Base-by-base conservation (phyloP, 1,284 basidiomycete genomes). In the Ganoderma sinense region DNA sequence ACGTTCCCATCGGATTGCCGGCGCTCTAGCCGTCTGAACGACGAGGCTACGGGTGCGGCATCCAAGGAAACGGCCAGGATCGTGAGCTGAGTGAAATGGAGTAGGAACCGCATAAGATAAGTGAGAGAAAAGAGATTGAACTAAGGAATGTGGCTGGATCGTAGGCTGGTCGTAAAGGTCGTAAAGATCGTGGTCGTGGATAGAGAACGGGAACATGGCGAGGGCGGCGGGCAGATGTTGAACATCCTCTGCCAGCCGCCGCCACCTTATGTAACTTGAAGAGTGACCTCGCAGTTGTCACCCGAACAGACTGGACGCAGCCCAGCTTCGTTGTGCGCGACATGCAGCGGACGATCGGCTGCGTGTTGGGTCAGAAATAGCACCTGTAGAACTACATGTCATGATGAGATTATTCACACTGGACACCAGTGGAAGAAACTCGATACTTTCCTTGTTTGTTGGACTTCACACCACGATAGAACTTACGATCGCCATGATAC, bases 51-150 rank as follows among this genome's bases (percentile, higher is more conserved):
- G 26, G 66, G 61, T 2, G 66, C 66, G 5, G 45, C 61, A 31
- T 56, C 40, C 23, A 53, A 41, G 23, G 56, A 20, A 23, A 53
- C 20, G 40, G 48, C 41, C 11, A 66, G 41, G 14, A 53, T 20
- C 13, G 41, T 60, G 29, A 69, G 60, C 29, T 66, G 63, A 10
- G 65, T 11, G 55, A 63, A 69, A 18, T 63, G 64, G 68, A 69
- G 68, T 26, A 69, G 53, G 31, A 64, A 48, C 60, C 43, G 64
- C 64, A 69, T 66, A 36, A 43, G 55, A 69, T 63, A 36, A 55
- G 55, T 33, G 51, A 53, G 45, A 23, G 48, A 63, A 66, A 66
- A 29, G 68, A 66, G 45, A 63, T 64, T 61, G 59, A 41, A 26
- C 36, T 61, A 61, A 61, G 39, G 59, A 61, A 41, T 40, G 59